These are phyloP conservation scores for Aethionema arabicum DNA, from an alignment of 345 rosid genomes.

Conservation along the genomic window DNA sequence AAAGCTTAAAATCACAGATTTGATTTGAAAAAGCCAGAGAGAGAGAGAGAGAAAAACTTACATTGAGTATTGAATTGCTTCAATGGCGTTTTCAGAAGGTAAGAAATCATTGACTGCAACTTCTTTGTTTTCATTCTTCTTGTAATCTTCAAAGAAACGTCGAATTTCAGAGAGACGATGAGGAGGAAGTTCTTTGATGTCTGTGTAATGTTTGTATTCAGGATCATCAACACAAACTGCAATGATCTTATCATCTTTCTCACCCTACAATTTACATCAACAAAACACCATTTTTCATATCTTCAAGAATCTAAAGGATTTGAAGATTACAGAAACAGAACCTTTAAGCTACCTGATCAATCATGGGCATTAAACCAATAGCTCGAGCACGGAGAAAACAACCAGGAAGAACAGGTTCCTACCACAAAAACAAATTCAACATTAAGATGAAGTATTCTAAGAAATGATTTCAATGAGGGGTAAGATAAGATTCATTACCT, in stretches of 20 bases:
- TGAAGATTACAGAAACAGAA: not conserved
- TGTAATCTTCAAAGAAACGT: slow-evolving; percentile 98
- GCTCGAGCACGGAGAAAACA: slow-evolving; percentile 94
- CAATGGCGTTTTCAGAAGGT: slow-evolving; percentile 58
- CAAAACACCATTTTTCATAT: not conserved
- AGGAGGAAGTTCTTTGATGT: slow-evolving; percentile 89
- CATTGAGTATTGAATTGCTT: slow-evolving; percentile 91
- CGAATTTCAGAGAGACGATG: slow-evolving; percentile 96
- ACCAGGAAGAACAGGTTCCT: slow-evolving; percentile 98
- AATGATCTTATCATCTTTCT: slow-evolving; percentile 96
- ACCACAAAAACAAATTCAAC: slow-evolving; percentile 3
- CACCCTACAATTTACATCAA: slow-evolving; percentile 50
- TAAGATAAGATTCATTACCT: slow-evolving; percentile 43
- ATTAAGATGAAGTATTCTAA: not conserved
- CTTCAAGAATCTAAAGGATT: not conserved
- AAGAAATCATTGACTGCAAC: slow-evolving; percentile 91
- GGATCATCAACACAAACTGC: slow-evolving; percentile 99
- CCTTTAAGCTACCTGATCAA: slow-evolving; percentile 61
- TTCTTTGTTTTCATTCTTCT: slow-evolving; percentile 97
- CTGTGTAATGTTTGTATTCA: slow-evolving; percentile 81
- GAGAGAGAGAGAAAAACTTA: slow-evolving; percentile 37
- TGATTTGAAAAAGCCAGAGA: too few relatives aligned
- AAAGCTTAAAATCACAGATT: too few relatives aligned
- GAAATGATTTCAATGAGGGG: not conserved
- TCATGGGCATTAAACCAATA: slow-evolving; percentile 99